Percentiles rank a stretch among this genome's conserved stretches.
phyloP scores from a whole-genome alignment of 2,329 filamentous ascomycete genomes.

The Teratosphaeria nubilosa region DNA sequence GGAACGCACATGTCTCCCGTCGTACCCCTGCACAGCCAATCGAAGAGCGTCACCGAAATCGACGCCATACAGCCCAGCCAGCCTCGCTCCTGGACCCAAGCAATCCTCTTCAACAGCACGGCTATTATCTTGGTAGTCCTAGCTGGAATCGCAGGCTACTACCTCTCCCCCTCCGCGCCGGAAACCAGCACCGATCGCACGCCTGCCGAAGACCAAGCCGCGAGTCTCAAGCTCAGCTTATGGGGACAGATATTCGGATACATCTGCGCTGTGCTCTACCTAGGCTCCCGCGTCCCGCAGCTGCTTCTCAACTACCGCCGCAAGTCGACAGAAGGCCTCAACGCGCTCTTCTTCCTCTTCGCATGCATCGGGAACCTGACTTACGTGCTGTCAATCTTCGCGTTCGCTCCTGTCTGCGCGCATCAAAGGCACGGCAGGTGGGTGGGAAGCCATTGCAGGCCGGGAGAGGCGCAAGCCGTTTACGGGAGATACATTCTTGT shows the following conservation, averaged over 20 bases:
- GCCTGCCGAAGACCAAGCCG: slow-evolving; percentile 30
- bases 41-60: slow-evolving; percentile 21
- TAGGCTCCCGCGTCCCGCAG: slow-evolving; percentile 82
- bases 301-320: slow-evolving; percentile 84
- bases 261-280: slow-evolving; percentile 79
- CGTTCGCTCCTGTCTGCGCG: slow-evolving; percentile 67
- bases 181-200: slow-evolving; percentile 5
- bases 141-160: slow-evolving; percentile 81
- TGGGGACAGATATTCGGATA: slow-evolving; percentile 90
- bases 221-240: slow-evolving; percentile 56
- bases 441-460: slow-evolving; percentile 42
- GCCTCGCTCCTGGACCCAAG: slow-evolving; percentile 32
- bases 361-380: slow-evolving; percentile 92
- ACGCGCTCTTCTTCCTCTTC: slow-evolving; percentile 91
- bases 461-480: slow-evolving; percentile 54
- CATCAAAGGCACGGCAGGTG: slow-evolving; percentile 21
- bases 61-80: slow-evolving; percentile 29
- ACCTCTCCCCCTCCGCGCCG: slow-evolving; percentile 46
- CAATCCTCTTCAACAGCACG: slow-evolving; percentile 61
- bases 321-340: slow-evolving; percentile 87
- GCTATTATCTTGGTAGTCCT: slow-evolving; percentile 72
- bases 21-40: slow-evolving; percentile 60
- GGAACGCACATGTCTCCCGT: slow-evolving; percentile 66
- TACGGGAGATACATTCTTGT: slow-evolving; percentile 80
- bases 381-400: slow-evolving; percentile 84